Evolutionary conservation across 139 green algal species (phyloP).

Genomic region (Coelastrella sp.): DNA sequence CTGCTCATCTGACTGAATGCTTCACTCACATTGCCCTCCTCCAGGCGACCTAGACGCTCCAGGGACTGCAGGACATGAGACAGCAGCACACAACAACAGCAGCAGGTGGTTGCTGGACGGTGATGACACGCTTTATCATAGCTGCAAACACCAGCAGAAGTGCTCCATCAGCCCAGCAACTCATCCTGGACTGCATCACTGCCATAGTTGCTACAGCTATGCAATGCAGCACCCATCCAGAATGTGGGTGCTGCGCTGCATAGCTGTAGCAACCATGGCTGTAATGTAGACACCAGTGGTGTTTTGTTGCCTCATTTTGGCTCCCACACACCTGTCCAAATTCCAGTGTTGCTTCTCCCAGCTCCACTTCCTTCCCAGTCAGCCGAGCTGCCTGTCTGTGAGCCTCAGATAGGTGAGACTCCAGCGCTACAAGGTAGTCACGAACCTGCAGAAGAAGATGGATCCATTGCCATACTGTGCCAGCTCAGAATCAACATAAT

Average conservation of each 20-base stretch:
- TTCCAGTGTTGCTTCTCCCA: conserved; percentile 76
- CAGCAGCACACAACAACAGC: neutral
- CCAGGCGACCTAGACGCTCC: conserved; percentile 40
- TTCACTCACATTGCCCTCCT: conserved; percentile 61
- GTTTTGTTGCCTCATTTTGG: neutral
- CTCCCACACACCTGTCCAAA: conserved; percentile 48
- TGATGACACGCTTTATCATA: too few species aligned
- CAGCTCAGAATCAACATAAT: neutral
- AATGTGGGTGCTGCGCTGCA: neutral
- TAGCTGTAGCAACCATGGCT: neutral
- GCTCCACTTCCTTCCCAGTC: conserved; percentile 78
- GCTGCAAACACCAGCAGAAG: too few species aligned
- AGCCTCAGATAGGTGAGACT: conserved; percentile 87
- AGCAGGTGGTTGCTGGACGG: neutral
- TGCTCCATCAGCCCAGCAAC: too few species aligned
- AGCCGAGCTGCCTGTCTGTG: conserved; percentile 80
- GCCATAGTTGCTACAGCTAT: neutral
- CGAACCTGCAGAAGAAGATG: conserved; percentile 55
- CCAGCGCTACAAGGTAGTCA: conserved; percentile 87
- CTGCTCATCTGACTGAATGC: conserved; percentile 57
- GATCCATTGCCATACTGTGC: neutral
- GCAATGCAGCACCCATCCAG: neutral
- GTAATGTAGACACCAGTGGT: neutral
- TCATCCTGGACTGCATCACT: too few species aligned
- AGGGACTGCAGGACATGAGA: conserved; percentile 13